Percentiles rank a stretch among this genome's conserved stretches.
Conservation (phyloP, 164 flowering plant species). For the Annona cherimola region DNA sequence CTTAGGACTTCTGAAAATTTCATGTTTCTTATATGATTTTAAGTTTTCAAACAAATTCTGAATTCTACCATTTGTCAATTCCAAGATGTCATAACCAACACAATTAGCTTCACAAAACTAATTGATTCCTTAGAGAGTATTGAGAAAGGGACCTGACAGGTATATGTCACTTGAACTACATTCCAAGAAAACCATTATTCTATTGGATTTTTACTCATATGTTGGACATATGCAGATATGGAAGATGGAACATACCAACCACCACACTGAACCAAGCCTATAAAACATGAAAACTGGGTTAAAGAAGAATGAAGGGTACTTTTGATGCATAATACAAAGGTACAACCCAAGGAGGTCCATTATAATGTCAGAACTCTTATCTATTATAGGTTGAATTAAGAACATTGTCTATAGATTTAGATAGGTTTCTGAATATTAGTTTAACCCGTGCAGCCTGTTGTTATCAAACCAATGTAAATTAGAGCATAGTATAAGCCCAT, state of each 20-base stretch:
- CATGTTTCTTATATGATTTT: neutral
- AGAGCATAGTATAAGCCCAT: too few relatives aligned
- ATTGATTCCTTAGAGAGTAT: constrained; percentile 75
- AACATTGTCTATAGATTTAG: neutral
- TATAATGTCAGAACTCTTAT: neutral
- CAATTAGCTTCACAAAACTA: constrained; percentile 59
- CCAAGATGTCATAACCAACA: constrained; percentile 57
- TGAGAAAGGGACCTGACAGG: constrained; percentile 73
- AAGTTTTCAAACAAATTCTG: neutral
- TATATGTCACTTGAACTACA: constrained; percentile 13
- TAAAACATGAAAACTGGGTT: too few relatives aligned
- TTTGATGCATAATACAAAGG: neutral
- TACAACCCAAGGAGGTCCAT: neutral
- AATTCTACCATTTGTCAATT: constrained; percentile 36
- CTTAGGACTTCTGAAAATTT: neutral
- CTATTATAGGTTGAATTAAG: neutral
- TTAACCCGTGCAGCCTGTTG: neutral
- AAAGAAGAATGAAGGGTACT: neutral
- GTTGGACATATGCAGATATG: neutral
- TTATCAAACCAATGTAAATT: too few relatives aligned
- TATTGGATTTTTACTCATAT: neutral
- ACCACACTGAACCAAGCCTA: neutral
- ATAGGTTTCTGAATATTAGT: neutral
- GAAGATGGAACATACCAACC: neutral
- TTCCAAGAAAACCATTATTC: neutral